phyloP scores from a whole-genome alignment of 306 rosid species.

The Arachis stenosperma region DNA sequence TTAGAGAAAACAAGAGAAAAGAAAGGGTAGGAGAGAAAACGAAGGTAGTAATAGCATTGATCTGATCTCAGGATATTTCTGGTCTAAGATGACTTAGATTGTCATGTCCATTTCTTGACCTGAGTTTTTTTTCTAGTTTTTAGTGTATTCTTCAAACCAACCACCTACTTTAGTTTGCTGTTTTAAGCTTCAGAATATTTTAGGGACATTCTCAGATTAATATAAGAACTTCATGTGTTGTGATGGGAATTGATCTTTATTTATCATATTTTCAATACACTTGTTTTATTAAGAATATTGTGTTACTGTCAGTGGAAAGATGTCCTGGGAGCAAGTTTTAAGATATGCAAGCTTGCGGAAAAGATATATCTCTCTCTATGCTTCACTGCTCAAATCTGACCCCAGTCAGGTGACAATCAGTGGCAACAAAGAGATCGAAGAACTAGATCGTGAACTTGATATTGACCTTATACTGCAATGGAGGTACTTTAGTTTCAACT shows the following conservation, averaged over 20 bases:
- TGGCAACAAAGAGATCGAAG: slow-evolving; percentile 78
- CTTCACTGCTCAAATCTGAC: slow-evolving; percentile 86
- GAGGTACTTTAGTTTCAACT: slow-evolving; percentile 63
- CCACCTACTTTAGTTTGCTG: slow-evolving; percentile 1
- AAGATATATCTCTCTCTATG: slow-evolving; percentile 82
- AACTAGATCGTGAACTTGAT: slow-evolving; percentile 85
- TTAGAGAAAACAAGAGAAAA: too few relatives aligned
- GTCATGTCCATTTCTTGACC: slow-evolving; percentile 22
- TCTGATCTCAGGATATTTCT: not conserved
- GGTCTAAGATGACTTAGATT: not conserved
- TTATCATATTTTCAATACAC: slow-evolving; percentile 27
- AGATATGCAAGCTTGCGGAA: slow-evolving; percentile 82
- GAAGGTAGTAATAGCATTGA: too few relatives aligned
- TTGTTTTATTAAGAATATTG: slow-evolving; percentile 39
- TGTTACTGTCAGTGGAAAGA: slow-evolving; percentile 77
- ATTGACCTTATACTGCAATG: slow-evolving; percentile 93
- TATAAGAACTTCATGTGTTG: slow-evolving; percentile 32
- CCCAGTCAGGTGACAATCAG: slow-evolving; percentile 66
- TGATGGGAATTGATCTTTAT: slow-evolving; percentile 29
- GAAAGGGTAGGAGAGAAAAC: too few relatives aligned
- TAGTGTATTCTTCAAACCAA: slow-evolving; percentile 20
- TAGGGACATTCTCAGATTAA: slow-evolving; percentile 1
- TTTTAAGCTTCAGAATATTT: slow-evolving; percentile 27
- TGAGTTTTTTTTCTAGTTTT: slow-evolving; percentile 2
- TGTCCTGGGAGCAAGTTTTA: slow-evolving; percentile 97